Evolutionary conservation across 495 filamentous ascomycete genomes (phyloP).

Genomic region (Xylaria grammica): DNA sequence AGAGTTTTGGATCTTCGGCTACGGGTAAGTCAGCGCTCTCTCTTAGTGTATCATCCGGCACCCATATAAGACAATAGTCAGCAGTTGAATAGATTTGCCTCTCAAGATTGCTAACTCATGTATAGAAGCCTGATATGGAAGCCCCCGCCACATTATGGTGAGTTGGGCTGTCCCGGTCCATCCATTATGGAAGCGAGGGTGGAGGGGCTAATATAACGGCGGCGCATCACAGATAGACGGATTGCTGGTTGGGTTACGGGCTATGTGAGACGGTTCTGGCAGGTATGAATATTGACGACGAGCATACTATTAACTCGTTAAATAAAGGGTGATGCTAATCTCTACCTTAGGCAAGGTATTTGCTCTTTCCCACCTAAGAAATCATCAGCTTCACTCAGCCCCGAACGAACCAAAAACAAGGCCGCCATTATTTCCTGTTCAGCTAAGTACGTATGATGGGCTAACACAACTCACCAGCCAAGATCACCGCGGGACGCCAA

Average conservation of each 20-base stretch:
- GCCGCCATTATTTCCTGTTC: slow-evolving; percentile 4
- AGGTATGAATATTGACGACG: slow-evolving; percentile 61
- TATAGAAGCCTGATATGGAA: slow-evolving; percentile 96
- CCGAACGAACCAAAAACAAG: background rate
- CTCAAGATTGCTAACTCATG: slow-evolving; percentile 24
- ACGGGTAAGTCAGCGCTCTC: slow-evolving; percentile 63
- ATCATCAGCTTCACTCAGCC: background rate
- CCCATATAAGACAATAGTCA: slow-evolving; percentile 16
- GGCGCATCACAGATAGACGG: slow-evolving; percentile 60
- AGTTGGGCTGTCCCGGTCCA: slow-evolving; percentile 25
- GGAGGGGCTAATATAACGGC: background rate
- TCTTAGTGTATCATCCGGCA: slow-evolving; percentile 1
- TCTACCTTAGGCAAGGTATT: slow-evolving; percentile 61
- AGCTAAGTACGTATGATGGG: background rate
- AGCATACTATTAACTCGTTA: slow-evolving; percentile 6
- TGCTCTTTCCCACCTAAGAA: background rate
- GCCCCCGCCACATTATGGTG: slow-evolving; percentile 94
- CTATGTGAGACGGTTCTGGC: slow-evolving; percentile 97
- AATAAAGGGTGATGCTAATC: slow-evolving; percentile 22
- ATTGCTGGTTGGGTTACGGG: slow-evolving; percentile 91
- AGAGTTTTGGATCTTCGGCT: slow-evolving; percentile 91
- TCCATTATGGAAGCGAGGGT: background rate
- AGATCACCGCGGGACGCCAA: slow-evolving; percentile 92
- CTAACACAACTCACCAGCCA: slow-evolving; percentile 56
- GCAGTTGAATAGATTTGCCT: background rate